Evolutionary conservation across 2,329 filamentous ascomycete species (phyloP).

Genomic region (Fusarium sp.): DNA sequence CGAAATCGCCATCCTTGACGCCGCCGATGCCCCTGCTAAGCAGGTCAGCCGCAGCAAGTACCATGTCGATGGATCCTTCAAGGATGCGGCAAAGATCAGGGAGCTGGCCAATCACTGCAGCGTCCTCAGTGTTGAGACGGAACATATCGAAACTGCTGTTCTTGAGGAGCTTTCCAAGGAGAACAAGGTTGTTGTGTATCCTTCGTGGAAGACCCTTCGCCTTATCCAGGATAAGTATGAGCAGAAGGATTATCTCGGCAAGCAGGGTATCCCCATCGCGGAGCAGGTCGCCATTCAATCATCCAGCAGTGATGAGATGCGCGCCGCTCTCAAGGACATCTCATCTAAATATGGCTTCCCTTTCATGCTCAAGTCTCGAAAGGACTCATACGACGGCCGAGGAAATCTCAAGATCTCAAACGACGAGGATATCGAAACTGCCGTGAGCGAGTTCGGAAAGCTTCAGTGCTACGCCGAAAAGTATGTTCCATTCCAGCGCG

Average conservation of each 20-base stretch:
- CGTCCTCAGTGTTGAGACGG: conserved; percentile 92
- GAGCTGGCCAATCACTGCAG: conserved; percentile 82
- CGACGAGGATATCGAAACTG: conserved; percentile 67
- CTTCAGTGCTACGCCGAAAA: conserved; percentile 88
- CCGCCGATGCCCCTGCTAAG: conserved; percentile 81
- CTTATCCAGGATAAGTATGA: conserved; percentile 94
- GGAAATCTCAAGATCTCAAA: conserved; percentile 69
- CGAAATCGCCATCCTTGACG: conserved; percentile 83
- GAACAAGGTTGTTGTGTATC: conserved; percentile 73
- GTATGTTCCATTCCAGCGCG: conserved; percentile 86
- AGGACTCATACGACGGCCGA: conserved; percentile 92
- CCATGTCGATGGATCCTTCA: conserved; percentile 90
- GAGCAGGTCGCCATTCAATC: conserved; percentile 73
- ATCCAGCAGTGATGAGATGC: conserved; percentile 66
- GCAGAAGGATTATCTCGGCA: conserved; percentile 84
- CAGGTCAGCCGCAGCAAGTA: conserved; percentile 81
- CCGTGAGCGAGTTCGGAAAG: conserved; percentile 76
- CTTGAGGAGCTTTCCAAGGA: conserved; percentile 82
- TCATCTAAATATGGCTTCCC: conserved; percentile 79
- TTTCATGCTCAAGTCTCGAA: conserved; percentile 92
- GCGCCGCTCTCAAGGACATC: conserved; percentile 72
- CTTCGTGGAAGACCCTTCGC: conserved; percentile 86
- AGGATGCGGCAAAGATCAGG: conserved; percentile 81
- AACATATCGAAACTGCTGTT: conserved; percentile 92
- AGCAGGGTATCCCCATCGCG: conserved; percentile 78